These are phyloP conservation scores for Nicotiana noctiflora DNA, from an alignment of 257 asterid genomes.

Conservation along the genomic window DNA sequence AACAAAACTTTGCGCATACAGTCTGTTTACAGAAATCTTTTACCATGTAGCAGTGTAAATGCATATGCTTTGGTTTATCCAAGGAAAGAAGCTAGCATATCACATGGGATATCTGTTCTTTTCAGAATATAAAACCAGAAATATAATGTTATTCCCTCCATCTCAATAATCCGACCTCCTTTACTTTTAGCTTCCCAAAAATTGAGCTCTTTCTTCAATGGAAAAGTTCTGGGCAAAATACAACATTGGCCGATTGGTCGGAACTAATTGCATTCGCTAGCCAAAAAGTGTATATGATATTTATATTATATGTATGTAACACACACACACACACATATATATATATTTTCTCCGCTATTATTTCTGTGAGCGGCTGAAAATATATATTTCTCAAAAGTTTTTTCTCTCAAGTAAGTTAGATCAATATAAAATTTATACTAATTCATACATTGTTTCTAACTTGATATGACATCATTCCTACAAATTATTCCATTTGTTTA, in stretches of 20 bases:
- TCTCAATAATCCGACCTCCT: neutral
- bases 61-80: neutral
- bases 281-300: too few relatives aligned
- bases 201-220: neutral
- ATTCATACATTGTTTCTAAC: neutral
- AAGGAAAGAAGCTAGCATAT: neutral
- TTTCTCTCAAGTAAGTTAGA: neutral
- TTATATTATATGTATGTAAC: too few relatives aligned
- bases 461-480: neutral
- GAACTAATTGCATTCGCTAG: too few relatives aligned
- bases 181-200: neutral
- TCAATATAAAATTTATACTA: neutral
- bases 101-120: neutral
- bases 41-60: neutral
- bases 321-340: too few relatives aligned
- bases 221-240: neutral
- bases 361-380: too few relatives aligned
- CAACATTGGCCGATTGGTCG: too few relatives aligned
- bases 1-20: neutral
- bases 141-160: neutral
- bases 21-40: neutral
- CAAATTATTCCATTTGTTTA: neutral
- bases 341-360: too few relatives aligned
- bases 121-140: neutral
- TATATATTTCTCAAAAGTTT: too few relatives aligned